phyloP scores from a whole-genome alignment of 257 asterid genomes.

The Solanum bukasovii region DNA sequence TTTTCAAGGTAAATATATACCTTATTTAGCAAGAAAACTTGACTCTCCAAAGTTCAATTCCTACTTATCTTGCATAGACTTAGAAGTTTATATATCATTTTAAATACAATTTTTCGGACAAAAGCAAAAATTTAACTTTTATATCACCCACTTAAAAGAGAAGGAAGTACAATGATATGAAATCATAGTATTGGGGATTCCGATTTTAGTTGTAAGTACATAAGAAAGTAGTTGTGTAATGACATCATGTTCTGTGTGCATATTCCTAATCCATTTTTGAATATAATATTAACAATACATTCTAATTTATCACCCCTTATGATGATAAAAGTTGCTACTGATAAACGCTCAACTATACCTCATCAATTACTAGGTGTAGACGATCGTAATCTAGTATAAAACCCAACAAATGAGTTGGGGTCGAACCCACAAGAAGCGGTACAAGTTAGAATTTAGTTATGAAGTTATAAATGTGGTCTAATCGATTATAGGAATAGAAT shows the following conservation, averaged over 20 bases:
- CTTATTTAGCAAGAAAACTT: too few species aligned
- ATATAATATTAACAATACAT: neutral
- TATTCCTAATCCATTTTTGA: neutral
- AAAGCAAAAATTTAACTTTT: neutral
- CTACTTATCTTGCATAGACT: neutral
- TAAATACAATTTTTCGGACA: neutral
- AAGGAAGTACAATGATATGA: neutral
- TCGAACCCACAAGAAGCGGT: too few species aligned
- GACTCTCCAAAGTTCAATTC: neutral
- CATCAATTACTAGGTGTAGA: too few species aligned
- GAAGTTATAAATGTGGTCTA: too few species aligned
- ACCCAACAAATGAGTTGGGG: too few species aligned
- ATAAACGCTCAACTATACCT: too few species aligned
- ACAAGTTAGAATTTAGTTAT: too few species aligned
- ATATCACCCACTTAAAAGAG: neutral
- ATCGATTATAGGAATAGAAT: too few species aligned
- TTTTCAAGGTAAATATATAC: too few species aligned
- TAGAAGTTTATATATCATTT: neutral
- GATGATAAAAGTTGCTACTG: neutral
- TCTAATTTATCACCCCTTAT: neutral
- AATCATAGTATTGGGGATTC: neutral
- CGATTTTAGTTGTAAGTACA: neutral
- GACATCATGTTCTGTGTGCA: neutral
- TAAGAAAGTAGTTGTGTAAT: neutral
- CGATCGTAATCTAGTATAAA: too few species aligned